Evolutionary conservation across 208 protist species (phyloP).

Genomic region (Naegleria fowleri): DNA sequence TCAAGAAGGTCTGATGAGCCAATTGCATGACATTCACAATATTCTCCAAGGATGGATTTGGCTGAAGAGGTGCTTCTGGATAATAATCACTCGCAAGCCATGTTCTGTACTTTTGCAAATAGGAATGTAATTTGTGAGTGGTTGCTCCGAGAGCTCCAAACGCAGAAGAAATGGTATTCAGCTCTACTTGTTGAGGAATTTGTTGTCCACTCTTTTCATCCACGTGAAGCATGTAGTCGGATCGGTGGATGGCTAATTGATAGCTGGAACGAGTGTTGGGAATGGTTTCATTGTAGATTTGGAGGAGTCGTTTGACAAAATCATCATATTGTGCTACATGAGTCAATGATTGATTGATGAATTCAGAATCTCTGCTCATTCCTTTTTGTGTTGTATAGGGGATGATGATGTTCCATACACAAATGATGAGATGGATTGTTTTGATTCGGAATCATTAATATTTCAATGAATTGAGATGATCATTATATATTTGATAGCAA

Average conservation of each 20-base stretch:
- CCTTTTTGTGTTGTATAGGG: no score
- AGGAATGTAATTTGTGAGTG: slow-evolving; percentile 71
- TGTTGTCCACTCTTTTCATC: not conserved
- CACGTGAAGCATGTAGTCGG: slow-evolving; percentile 83
- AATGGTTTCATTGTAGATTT: slow-evolving; percentile 62
- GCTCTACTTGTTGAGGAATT: slow-evolving; percentile 83
- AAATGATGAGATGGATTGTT: no score
- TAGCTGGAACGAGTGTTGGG: slow-evolving; percentile 58
- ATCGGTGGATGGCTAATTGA: slow-evolving; percentile 81
- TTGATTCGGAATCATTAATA: no score
- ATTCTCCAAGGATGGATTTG: not conserved
- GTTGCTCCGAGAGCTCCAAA: slow-evolving; percentile 74
- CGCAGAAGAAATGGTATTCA: slow-evolving; percentile 90
- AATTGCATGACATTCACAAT: slow-evolving; percentile 38
- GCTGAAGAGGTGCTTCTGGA: not conserved
- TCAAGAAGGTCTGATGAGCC: slow-evolving; percentile 26
- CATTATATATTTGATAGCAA: no score
- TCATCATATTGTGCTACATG: slow-evolving; percentile 55
- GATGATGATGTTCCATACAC: no score
- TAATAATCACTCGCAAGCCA: not conserved
- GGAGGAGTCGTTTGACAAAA: slow-evolving; percentile 73
- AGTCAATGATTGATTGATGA: not conserved
- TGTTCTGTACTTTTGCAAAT: slow-evolving; percentile 39
- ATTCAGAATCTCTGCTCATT: not conserved
- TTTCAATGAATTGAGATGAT: no score